These are phyloP conservation scores for Telopea speciosissima DNA, from an alignment of 177 flowering plant genomes.

Conservation along the genomic window DNA sequence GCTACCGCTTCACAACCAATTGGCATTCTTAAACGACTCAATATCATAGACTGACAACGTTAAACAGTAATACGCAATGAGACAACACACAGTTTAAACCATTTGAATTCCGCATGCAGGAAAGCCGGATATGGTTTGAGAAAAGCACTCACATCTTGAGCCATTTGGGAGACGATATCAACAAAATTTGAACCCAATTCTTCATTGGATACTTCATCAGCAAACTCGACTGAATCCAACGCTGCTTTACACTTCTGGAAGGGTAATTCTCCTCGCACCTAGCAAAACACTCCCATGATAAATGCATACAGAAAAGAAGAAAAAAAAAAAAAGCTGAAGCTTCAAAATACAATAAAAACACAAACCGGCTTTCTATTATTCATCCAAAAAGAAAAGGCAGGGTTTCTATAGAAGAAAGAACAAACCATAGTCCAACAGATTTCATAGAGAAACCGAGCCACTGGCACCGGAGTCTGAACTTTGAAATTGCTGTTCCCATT, in stretches of 20 bases:
- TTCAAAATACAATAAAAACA: neutral
- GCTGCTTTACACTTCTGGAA: slow-evolving; percentile 71
- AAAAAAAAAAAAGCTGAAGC: neutral
- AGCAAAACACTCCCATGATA: neutral
- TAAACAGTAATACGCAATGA: neutral
- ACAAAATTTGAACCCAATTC: slow-evolving; percentile 71
- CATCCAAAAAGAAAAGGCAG: too few species aligned
- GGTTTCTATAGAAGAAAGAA: neutral
- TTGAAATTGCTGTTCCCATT: slow-evolving; percentile 42
- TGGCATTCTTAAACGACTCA: neutral
- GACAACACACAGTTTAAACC: neutral
- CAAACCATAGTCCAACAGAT: slow-evolving; percentile 67
- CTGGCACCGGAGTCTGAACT: slow-evolving; percentile 42
- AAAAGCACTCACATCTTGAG: slow-evolving; percentile 71
- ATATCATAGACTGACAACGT: neutral
- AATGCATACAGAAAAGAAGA: neutral
- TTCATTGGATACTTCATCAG: slow-evolving; percentile 39
- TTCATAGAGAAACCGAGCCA: slow-evolving; percentile 80
- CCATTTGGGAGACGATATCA: slow-evolving; percentile 86
- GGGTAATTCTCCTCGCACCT: slow-evolving; percentile 92
- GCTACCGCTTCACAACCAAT: neutral
- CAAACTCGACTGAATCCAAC: slow-evolving; percentile 69
- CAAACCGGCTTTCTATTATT: too few species aligned
- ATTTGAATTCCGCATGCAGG: neutral
- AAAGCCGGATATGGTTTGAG: neutral